These are phyloP conservation scores for Vitis hybrid DNA, from an alignment of 177 flowering plant genomes.

Conservation along the genomic window DNA sequence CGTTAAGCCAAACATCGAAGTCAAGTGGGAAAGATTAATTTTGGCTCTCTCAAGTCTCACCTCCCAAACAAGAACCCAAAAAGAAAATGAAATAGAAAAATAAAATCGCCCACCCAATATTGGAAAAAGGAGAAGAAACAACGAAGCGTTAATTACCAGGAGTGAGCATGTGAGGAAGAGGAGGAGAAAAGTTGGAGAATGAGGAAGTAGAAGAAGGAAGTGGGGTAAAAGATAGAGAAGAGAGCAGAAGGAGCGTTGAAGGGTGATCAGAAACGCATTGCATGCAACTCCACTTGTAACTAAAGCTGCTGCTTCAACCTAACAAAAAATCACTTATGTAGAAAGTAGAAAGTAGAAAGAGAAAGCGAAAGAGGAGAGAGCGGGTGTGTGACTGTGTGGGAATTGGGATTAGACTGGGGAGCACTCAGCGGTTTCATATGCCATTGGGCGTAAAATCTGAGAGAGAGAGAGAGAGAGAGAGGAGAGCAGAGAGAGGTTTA, in stretches of 20 bases:
- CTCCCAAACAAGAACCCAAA: not conserved
- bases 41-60: too few species aligned
- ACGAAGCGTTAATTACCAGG: not conserved
- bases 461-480: constrained; percentile 4
- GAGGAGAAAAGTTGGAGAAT: too few species aligned
- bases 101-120: not conserved
- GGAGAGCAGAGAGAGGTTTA: not conserved
- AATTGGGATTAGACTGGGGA: too few species aligned
- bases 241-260: too few species aligned
- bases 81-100: not conserved
- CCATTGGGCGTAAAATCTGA: not conserved
- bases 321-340: too few species aligned
- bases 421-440: not conserved
- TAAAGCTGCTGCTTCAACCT: not conserved
- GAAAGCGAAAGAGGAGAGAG: not conserved
- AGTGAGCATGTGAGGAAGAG: too few species aligned
- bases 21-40: too few species aligned
- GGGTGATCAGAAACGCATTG: not conserved
- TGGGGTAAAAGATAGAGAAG: too few species aligned
- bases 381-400: too few species aligned
- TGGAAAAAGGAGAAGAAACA: not conserved
- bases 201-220: too few species aligned
- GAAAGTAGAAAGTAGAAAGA: constrained; percentile 1
- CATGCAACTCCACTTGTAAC: constrained; percentile 12
- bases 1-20: too few species aligned